Evolutionary conservation across 371 early-diverging fungal genomes (phyloP).

Genomic region (Parasitella parasitica): DNA sequence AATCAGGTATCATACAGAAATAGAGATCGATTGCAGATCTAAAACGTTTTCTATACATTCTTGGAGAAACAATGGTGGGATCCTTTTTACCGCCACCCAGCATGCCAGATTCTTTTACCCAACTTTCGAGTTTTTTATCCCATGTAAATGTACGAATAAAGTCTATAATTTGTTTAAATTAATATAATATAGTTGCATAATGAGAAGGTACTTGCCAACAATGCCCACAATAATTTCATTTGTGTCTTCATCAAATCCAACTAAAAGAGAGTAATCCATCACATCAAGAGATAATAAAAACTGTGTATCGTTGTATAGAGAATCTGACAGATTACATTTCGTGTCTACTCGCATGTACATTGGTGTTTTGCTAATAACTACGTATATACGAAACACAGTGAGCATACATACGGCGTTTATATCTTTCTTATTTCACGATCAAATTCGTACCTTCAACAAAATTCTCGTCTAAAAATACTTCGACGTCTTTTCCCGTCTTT

Average conservation of each 20-base stretch:
- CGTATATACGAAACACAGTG: background rate
- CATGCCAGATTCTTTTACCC: constrained; percentile 91
- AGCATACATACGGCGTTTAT: too few species aligned
- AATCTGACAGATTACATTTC: constrained; percentile 75
- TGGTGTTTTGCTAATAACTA: constrained; percentile 78
- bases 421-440: too few species aligned
- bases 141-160: constrained; percentile 96
- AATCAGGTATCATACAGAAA: constrained; percentile 77
- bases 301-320: constrained; percentile 87
- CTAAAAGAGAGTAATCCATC: constrained; percentile 95
- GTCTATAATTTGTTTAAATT: constrained; percentile 45
- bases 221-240: constrained; percentile 90
- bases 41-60: constrained; percentile 89
- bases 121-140: constrained; percentile 94
- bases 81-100: constrained; percentile 84
- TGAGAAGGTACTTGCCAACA: constrained; percentile 80
- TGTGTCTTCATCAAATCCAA: constrained; percentile 83
- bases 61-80: constrained; percentile 94
- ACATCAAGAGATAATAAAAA: constrained; percentile 86
- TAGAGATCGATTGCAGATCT: constrained; percentile 90
- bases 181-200: background rate
- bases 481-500: constrained; percentile 80
- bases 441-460: constrained; percentile 70
- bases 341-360: constrained; percentile 87
- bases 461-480: constrained; percentile 92